A percentile compares a stretch with the other conserved stretches of the same genome.
Evolutionary conservation across 257 asterid species (phyloP).

Genomic region (Oldenlandia corymbosa): DNA sequence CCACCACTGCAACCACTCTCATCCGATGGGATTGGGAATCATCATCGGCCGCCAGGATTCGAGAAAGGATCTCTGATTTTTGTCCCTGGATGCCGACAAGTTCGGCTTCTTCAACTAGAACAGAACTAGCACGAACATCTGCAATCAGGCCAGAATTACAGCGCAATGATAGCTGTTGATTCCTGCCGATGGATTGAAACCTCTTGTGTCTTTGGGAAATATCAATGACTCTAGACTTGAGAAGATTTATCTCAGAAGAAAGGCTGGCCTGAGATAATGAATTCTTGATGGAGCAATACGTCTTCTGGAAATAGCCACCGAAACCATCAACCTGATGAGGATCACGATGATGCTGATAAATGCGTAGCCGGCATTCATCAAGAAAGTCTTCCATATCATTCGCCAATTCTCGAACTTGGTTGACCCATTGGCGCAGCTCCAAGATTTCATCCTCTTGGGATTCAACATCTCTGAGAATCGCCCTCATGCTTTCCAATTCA

Average conservation of each 20-base stretch:
- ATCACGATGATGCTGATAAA: neutral
- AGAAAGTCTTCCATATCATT: neutral
- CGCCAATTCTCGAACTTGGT: neutral
- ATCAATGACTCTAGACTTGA: conserved; percentile 9
- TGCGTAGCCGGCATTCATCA: neutral
- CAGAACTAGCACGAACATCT: conserved; percentile 26
- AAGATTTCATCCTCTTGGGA: neutral
- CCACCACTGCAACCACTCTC: conserved; percentile 26
- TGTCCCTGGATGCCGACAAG: conserved; percentile 33
- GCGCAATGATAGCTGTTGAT: neutral
- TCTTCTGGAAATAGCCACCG: neutral
- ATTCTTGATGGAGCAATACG: neutral
- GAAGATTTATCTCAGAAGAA: conserved; percentile 17
- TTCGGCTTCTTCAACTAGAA: conserved; percentile 20
- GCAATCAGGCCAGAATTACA: neutral
- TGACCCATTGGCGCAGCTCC: neutral
- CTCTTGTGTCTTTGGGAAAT: conserved; percentile 17
- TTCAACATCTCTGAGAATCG: neutral
- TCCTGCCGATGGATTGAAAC: neutral
- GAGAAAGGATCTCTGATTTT: conserved; percentile 15
- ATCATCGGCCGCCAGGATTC: conserved; percentile 18
- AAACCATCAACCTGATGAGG: neutral
- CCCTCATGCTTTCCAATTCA: neutral
- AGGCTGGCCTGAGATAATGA: conserved; percentile 10
- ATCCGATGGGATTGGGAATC: conserved; percentile 19